These are phyloP conservation scores for Hortaea sp. DNA, from an alignment of 2,329 filamentous ascomycete genomes.

Conservation along the genomic window DNA sequence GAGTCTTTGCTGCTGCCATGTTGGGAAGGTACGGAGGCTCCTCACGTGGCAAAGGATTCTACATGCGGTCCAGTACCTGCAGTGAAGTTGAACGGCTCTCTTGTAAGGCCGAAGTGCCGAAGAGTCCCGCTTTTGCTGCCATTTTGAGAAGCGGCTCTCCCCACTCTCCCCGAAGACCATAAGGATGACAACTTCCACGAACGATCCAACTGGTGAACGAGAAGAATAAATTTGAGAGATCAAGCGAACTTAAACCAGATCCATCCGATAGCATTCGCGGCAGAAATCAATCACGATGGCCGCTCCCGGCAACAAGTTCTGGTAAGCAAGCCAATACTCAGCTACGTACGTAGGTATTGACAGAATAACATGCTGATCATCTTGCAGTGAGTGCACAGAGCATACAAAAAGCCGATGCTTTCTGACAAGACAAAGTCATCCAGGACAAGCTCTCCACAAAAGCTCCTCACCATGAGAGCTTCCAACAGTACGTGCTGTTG, in stretches of 20 bases:
- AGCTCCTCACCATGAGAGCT: constrained; percentile 38
- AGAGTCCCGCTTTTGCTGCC: no score
- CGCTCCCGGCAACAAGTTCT: constrained; percentile 9
- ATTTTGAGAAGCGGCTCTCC: no score
- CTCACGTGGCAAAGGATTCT: neutral
- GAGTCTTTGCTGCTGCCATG: neutral
- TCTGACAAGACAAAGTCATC: constrained; percentile 22
- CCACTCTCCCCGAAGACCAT: no score
- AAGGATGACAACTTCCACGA: no score
- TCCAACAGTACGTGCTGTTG: constrained; percentile 24
- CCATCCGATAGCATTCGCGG: neutral
- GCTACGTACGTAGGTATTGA: neutral
- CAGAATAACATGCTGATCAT: neutral
- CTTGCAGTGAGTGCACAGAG: neutral
- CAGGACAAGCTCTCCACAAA: constrained; percentile 33
- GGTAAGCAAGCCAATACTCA: constrained; percentile 1
- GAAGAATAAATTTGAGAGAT: no score
- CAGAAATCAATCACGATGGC: constrained; percentile 2
- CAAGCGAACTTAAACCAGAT: neutral
- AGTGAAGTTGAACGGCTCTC: no score
- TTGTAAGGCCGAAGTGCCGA: no score
- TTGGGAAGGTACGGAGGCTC: neutral
- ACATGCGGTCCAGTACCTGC: neutral
- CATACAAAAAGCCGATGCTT: neutral
- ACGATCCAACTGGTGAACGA: no score